Evolutionary conservation across 305 asterid genomes (phyloP).

Genomic region (Fraxinus floribunda): DNA sequence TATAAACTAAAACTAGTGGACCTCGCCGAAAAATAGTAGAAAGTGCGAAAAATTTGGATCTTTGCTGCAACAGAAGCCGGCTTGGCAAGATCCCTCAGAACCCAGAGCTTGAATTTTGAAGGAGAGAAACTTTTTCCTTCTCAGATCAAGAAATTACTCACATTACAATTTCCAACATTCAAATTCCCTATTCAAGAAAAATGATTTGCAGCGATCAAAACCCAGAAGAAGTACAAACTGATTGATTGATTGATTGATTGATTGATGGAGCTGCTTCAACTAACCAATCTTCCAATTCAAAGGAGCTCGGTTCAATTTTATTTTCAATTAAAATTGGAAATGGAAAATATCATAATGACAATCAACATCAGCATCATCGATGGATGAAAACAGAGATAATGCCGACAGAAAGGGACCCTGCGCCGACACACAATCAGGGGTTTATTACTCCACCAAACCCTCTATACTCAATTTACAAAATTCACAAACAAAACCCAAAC

Average conservation of each 20-base stretch:
- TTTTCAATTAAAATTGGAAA: no score
- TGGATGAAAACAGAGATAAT: slow-evolving; percentile 31
- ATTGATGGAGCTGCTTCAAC: no score
- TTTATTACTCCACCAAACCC: slow-evolving; percentile 24
- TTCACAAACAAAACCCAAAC: slow-evolving; percentile 4
- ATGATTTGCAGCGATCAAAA: slow-evolving; percentile 2
- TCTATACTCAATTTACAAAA: slow-evolving; percentile 18
- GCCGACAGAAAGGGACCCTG: slow-evolving; percentile 61
- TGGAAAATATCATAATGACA: no score
- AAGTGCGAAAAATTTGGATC: slow-evolving; percentile 22
- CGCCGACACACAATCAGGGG: slow-evolving; percentile 48
- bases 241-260: no score
- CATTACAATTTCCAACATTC: slow-evolving; percentile 20
- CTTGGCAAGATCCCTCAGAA: slow-evolving; percentile 2
- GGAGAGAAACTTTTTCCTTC: slow-evolving; percentile 10
- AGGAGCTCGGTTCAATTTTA: no score
- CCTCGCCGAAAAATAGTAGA: neutral
- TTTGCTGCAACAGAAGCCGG: slow-evolving; percentile 13
- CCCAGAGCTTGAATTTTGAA: slow-evolving; percentile 1
- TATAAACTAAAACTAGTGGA: neutral
- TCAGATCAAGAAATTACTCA: slow-evolving; percentile 29
- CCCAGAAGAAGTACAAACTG: neutral
- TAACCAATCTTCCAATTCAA: no score
- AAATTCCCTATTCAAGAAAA: slow-evolving; percentile 10
- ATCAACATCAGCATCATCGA: slow-evolving; percentile 23